Conservation (phyloP, 345 rosid species). For the Garcia nutans region DNA sequence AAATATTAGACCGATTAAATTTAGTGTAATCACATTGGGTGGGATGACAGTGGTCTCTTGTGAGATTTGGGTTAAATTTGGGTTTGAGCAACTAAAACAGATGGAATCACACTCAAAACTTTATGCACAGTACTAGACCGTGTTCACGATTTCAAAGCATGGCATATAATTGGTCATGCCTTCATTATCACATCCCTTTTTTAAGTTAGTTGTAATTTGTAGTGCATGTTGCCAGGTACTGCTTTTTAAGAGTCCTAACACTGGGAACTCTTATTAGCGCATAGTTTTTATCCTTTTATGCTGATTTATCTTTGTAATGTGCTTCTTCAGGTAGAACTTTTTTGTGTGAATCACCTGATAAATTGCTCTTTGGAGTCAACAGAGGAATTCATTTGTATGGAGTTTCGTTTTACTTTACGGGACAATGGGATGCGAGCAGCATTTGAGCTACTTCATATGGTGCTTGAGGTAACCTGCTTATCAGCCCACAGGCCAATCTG, state of each 20-base stretch:
- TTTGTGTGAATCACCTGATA: conserved; percentile 95
- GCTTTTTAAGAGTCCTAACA: not conserved
- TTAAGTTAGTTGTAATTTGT: not conserved
- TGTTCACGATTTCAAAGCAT: not conserved
- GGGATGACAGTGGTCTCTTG: no score
- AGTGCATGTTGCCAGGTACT: not conserved
- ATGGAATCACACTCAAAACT: not conserved
- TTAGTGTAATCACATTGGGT: no score
- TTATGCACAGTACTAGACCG: not conserved
- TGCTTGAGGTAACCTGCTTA: conserved; percentile 72
- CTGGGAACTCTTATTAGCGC: not conserved
- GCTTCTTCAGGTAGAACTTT: conserved; percentile 80
- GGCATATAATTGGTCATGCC: not conserved
- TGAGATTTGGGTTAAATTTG: no score
- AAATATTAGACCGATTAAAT: no score
- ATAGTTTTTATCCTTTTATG: not conserved
- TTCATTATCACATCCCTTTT: not conserved
- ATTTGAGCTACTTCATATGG: conserved; percentile 99
- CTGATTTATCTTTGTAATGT: conserved; percentile 11
- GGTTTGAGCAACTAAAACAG: not conserved
- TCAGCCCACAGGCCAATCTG: conserved; percentile 7
- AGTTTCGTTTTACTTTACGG: conserved; percentile 92
- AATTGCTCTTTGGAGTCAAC: conserved; percentile 99
- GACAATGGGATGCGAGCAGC: conserved; percentile 99
- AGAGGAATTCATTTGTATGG: conserved; percentile 98